phyloP scores from a whole-genome alignment of 1,284 basidiomycete species.

The Apiotrichum gamsii region DNA sequence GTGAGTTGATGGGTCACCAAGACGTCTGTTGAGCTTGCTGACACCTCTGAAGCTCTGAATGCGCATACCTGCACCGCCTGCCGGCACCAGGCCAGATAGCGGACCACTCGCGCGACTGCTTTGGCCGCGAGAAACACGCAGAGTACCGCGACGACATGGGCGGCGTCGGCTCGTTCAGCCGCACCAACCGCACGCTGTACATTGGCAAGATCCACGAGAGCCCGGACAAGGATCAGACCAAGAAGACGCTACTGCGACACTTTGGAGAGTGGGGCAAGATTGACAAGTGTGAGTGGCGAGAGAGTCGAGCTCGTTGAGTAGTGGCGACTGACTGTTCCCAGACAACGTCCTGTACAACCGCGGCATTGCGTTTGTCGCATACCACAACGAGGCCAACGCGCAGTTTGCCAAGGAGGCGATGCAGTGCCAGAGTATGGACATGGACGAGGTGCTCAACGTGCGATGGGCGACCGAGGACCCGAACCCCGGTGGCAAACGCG shows the following conservation, averaged over 20 bases:
- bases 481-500: slow-evolving; percentile 77
- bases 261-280: slow-evolving; percentile 98
- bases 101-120: slow-evolving; percentile 91
- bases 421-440: slow-evolving; percentile 96
- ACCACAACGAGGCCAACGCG: slow-evolving; percentile 74
- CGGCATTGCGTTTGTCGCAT: slow-evolving; percentile 95
- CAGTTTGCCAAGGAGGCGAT: slow-evolving; percentile 99
- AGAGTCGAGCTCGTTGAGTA: neutral
- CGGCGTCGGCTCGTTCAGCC: slow-evolving; percentile 90
- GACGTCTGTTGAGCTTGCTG: neutral
- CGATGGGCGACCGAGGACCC: slow-evolving; percentile 97
- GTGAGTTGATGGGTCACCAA: too few species aligned
- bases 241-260: slow-evolving; percentile 81
- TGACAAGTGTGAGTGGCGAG: slow-evolving; percentile 65
- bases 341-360: slow-evolving; percentile 90
- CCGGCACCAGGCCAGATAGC: slow-evolving; percentile 68
- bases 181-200: slow-evolving; percentile 91
- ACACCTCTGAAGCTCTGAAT: slow-evolving; percentile 65
- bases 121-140: slow-evolving; percentile 92
- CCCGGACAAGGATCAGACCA: slow-evolving; percentile 76
- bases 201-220: slow-evolving; percentile 90
- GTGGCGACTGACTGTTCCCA: slow-evolving; percentile 40
- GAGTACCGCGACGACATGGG: slow-evolving; percentile 99
- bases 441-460: slow-evolving; percentile 96
- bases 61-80: slow-evolving; percentile 85